Base-by-base conservation (phyloP, 1,284 basidiomycete genomes). In the Moesziomyces parantarcticus region DNA sequence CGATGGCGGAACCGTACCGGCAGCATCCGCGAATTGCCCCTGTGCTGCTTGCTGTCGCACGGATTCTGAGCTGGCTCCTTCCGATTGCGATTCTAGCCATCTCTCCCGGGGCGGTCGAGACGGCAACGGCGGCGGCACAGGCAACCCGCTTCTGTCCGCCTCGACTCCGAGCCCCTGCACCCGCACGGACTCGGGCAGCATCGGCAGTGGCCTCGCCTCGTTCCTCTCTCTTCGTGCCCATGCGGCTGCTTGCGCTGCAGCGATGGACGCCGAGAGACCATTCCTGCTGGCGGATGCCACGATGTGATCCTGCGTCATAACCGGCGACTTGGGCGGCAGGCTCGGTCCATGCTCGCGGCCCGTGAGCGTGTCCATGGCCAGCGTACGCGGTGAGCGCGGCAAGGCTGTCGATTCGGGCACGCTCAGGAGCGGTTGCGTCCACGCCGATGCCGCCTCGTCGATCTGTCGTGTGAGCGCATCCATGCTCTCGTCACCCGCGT, bases 171-270 rank as follows among this genome's bases (percentile, higher is more conserved):
- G 44, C 1, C 65, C 65, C 13, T 57, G 48, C 11, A 20, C 25
- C 20, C 50, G 26, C 23, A 69, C 26, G 5, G 59, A 58, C n/a
- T 16, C 21, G 6, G 56, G 67, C 22, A 63, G 32, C 18, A 32
- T 47, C 29, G 60, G 60, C 43, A 69, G 20, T 13, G 52, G 60
- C 3, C 66, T 25, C 32, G 52, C 29, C 16, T 18, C 51, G 2
- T 13, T 1, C 16, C 32, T 26, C 40, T 41, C 8, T 20, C 34
- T 14, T 18, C 34, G 1, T 6, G 34, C 34, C 34, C 1, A 50
- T 3, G 69, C 53, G n/a, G 74, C 74, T 6, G 74, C 65, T 26
- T 72, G 69, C 8, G 64, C 68, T 14, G 74, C 74, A 10, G 69
- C 65, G 22, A 76, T 62, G 14, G 63, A 60, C 20, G 62, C 69